Percentiles rank a stretch among this genome's conserved stretches.
Evolutionary conservation across 805 yeast species (phyloP).

Genomic region (Dipodascus albidus): DNA sequence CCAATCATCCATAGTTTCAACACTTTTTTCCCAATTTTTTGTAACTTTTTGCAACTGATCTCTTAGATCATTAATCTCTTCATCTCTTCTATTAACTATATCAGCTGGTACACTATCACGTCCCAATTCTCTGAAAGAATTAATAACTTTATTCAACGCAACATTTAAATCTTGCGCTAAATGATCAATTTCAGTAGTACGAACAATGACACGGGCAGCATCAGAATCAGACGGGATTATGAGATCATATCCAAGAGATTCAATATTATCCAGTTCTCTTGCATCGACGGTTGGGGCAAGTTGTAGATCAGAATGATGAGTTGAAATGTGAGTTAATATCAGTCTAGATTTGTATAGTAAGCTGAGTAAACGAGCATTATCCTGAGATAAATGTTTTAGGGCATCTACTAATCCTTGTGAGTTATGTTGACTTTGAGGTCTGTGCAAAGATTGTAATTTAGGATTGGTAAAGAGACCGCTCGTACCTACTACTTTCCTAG

Average conservation of each 20-base stretch:
- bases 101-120: slow-evolving; percentile 10
- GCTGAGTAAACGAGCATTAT: not conserved
- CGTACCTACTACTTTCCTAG: not conserved
- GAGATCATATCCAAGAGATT: not conserved
- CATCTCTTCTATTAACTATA: slow-evolving; percentile 12
- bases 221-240: not conserved
- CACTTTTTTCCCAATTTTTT: slow-evolving; percentile 17
- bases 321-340: not conserved
- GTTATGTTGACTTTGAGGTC: not conserved
- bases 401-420: not conserved
- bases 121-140: not conserved
- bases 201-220: not conserved
- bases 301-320: not conserved
- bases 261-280: not conserved
- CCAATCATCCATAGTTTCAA: slow-evolving; percentile 20
- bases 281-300: not conserved
- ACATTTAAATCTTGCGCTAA: slow-evolving; percentile 6
- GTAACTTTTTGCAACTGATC: slow-evolving; percentile 13
- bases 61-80: slow-evolving; percentile 9
- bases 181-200: not conserved
- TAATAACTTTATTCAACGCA: not conserved
- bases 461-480: not conserved
- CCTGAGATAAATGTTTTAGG: not conserved
- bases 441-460: not conserved
- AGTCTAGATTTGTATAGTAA: not conserved